Evolutionary conservation across 441 rosid species (phyloP), one percentile per base, ranked within the genome.

Genomic region (Gossypium trilobum): DNA sequence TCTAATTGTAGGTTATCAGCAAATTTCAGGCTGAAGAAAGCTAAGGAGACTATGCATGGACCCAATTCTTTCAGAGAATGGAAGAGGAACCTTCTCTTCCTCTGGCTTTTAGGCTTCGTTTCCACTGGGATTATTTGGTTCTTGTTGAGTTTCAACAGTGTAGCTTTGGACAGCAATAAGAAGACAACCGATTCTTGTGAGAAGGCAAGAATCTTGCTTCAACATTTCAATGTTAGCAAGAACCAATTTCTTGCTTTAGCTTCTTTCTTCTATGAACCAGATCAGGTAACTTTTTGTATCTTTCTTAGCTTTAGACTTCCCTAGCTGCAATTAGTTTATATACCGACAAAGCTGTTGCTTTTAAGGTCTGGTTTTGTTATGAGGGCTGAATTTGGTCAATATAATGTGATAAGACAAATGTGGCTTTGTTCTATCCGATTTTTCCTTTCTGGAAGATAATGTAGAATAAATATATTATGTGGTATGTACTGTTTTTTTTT

Each of bases 211-310:
- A 76, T 82, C 73, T 78, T 78, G 60, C 73, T 74, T 50, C 82
- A 73, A 75, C 82, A 84, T 75, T 82, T 77, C 78, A 89, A 89
- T 70, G 79, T 86, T 50, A 87, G 88, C 78, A 76, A 62, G 72
- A 82, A 76, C 78, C 88, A 82, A 72, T 78, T 85, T 78, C 80
- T 75, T 75, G 82, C 75, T 73, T 80, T 85, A 73, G 85, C 82
- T 78, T 83, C 93, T 73, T 73, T 86, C 42, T 87, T 90, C 81
- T 78, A 81, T 46, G 89, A 85, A 76, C 88, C 91, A 71, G 88
- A 90, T 79, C 89, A 90, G 97, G 97, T 90, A 67, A 77, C 10
- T 20, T 58, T 67, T 61, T 25, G 56, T 22, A 22, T 75, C 63
- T 62, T 60, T 50, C 7, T 14, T 56, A 73, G 44, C 48, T 64